These are phyloP conservation scores for Candida pseudoglaebosa DNA, from an alignment of 805 yeast genomes.

Conservation along the genomic window DNA sequence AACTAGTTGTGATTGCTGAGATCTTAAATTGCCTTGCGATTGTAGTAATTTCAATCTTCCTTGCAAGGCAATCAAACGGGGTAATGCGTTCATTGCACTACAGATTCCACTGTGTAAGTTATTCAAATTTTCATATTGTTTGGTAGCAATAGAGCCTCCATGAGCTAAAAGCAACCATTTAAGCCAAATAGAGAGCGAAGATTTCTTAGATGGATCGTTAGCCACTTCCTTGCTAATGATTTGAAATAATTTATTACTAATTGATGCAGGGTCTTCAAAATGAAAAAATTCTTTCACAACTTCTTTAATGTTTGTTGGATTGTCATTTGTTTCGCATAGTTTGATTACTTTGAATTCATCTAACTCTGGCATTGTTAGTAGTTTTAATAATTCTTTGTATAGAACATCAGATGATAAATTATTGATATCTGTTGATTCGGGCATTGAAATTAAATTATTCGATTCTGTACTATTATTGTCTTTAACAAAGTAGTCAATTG, in stretches of 20 bases:
- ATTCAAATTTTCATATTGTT: slow-evolving; percentile 52
- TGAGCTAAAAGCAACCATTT: slow-evolving; percentile 73
- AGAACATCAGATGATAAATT: slow-evolving; percentile 23
- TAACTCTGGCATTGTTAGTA: slow-evolving; percentile 10
- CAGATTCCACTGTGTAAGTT: slow-evolving; percentile 54
- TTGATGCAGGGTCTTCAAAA: slow-evolving; percentile 23
- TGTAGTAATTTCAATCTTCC: slow-evolving; percentile 78
- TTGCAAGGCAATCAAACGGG: slow-evolving; percentile 71
- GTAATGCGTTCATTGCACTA: slow-evolving; percentile 54
- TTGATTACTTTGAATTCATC: slow-evolving; percentile 14
- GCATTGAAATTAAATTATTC: slow-evolving; percentile 10
- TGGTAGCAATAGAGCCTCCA: slow-evolving; percentile 58
- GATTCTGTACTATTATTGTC: slow-evolving; percentile 17
- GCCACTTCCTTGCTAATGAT: slow-evolving; percentile 26
- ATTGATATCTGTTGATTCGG: slow-evolving; percentile 11
- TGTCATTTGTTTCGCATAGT: slow-evolving; percentile 26
- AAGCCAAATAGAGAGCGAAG: slow-evolving; percentile 56
- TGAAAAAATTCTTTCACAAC: slow-evolving; percentile 31
- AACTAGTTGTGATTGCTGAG: slow-evolving; percentile 12
- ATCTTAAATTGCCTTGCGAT: slow-evolving; percentile 70
- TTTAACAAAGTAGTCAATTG: slow-evolving; percentile 11
- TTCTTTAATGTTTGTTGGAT: slow-evolving; percentile 28
- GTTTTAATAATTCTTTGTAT: slow-evolving; percentile 12
- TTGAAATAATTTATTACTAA: slow-evolving; percentile 22
- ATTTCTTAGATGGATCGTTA: slow-evolving; percentile 22